These are phyloP conservation scores for Rhizophagus sp. DNA, from an alignment of 192 early-diverging fungal species.

Conservation along the genomic window DNA sequence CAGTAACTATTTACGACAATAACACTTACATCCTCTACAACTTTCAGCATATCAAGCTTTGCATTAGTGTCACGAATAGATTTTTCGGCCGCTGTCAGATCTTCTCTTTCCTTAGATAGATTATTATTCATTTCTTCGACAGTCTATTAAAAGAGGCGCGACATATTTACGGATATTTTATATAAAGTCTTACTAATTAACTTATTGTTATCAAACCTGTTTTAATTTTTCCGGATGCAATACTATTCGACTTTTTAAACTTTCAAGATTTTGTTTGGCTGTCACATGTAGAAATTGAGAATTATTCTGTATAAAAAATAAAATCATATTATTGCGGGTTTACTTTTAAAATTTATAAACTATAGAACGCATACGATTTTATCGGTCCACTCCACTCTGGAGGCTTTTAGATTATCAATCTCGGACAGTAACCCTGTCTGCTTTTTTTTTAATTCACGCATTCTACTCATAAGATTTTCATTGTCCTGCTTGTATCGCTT, in stretches of 20 bases:
- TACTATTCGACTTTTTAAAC: conserved; percentile 11
- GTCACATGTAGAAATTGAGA: neutral
- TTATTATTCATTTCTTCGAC: conserved; percentile 16
- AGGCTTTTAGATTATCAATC: neutral
- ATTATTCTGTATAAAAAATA: conserved; percentile 1
- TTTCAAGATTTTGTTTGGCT: conserved; percentile 13
- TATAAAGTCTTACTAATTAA: neutral
- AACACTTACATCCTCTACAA: conserved; percentile 2
- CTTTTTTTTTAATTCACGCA: conserved; percentile 21
- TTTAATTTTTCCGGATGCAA: conserved; percentile 18
- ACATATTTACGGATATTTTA: neutral
- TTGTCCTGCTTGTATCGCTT: conserved; percentile 7
- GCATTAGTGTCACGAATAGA: neutral
- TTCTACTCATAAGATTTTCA: neutral
- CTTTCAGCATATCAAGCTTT: neutral
- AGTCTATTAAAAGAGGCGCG: neutral
- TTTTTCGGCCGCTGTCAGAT: neutral
- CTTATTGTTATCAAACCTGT: neutral
- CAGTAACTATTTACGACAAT: neutral
- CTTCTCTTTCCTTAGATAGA: conserved; percentile 6
- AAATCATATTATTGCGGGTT: neutral
- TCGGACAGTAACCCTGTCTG: conserved; percentile 1
- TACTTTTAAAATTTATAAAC: neutral
- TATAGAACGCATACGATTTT: neutral
- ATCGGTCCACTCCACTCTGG: neutral